Percentiles rank a stretch among this genome's conserved stretches.
Evolutionary conservation across 1,139 yeast genomes (phyloP).

Genomic region (Geotrichum australiense): DNA sequence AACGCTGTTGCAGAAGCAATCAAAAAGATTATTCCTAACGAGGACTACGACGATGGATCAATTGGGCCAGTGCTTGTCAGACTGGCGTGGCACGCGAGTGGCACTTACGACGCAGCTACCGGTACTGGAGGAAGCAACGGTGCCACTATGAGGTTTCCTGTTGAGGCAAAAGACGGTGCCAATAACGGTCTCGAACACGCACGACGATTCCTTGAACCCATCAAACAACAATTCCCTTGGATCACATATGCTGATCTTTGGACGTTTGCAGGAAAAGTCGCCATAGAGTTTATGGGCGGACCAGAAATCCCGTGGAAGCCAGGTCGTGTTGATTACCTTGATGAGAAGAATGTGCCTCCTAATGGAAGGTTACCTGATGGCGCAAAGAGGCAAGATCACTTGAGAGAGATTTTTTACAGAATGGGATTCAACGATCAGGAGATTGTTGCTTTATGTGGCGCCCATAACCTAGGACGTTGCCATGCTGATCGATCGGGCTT

Average conservation of each 20-base stretch:
- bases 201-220: constrained; percentile 48
- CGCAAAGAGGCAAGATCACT: constrained; percentile 46
- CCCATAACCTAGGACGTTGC: constrained; percentile 60
- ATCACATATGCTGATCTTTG: constrained; percentile 60
- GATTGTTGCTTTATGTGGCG: constrained; percentile 57
- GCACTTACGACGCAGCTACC: constrained; percentile 50
- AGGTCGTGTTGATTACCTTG: constrained; percentile 55
- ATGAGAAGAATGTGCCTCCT: constrained; percentile 48
- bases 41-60: constrained; percentile 66
- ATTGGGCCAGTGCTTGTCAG: constrained; percentile 58
- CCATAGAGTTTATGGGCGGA: constrained; percentile 56
- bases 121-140: constrained; percentile 66
- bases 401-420: constrained; percentile 48
- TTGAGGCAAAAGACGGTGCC: constrained; percentile 45
- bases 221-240: constrained; percentile 51
- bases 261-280: constrained; percentile 58
- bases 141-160: constrained; percentile 51
- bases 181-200: constrained; percentile 57
- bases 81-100: constrained; percentile 67
- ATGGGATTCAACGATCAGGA: constrained; percentile 62
- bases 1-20: constrained; percentile 76
- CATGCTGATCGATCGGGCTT: constrained; percentile 54
- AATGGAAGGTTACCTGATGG: constrained; percentile 59
- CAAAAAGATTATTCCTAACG: constrained; percentile 63
- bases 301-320: constrained; percentile 53